A percentile compares a stretch with the other conserved stretches of the same genome.
Conservation (phyloP, 371 early-diverging fungal species). For the Umbelopsis sp. region DNA sequence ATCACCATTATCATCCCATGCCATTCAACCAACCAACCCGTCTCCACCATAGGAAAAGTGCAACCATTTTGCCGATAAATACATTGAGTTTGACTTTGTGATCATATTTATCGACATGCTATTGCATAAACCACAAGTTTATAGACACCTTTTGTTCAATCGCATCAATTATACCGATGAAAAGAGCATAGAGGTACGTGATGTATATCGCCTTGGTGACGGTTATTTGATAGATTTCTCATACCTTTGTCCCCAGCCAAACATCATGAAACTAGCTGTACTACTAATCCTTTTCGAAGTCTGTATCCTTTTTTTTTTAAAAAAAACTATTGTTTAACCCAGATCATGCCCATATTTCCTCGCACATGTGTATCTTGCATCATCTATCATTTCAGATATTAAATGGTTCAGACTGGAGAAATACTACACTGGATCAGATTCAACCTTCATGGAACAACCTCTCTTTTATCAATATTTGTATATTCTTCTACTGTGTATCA, state of each 20-base stretch:
- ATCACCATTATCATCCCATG: not conserved
- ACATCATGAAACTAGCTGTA: constrained; percentile 77
- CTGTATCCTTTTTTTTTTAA: constrained; percentile 59
- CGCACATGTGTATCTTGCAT: constrained; percentile 1
- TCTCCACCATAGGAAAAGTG: constrained; percentile 62
- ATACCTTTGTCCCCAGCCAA: constrained; percentile 49
- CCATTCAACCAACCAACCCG: not conserved
- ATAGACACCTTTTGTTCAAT: constrained; percentile 90
- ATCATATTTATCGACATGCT: constrained; percentile 95
- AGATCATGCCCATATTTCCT: not conserved
- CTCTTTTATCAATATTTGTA: constrained; percentile 79
- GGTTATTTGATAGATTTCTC: constrained; percentile 2
- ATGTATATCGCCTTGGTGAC: not conserved
- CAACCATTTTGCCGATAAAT: constrained; percentile 89
- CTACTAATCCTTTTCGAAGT: constrained; percentile 90
- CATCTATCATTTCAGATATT: constrained; percentile 60
- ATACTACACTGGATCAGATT: constrained; percentile 52
- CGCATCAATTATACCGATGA: constrained; percentile 57
- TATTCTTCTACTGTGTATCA: constrained; percentile 73
- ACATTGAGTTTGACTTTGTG: constrained; percentile 90
- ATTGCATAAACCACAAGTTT: constrained; percentile 89
- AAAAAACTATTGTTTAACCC: not conserved
- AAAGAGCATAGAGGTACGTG: constrained; percentile 56
- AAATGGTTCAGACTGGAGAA: constrained; percentile 91
- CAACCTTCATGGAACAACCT: constrained; percentile 62